Conservation (phyloP, 768 basidiomycete genomes). For the Suillus subalutaceus region DNA sequence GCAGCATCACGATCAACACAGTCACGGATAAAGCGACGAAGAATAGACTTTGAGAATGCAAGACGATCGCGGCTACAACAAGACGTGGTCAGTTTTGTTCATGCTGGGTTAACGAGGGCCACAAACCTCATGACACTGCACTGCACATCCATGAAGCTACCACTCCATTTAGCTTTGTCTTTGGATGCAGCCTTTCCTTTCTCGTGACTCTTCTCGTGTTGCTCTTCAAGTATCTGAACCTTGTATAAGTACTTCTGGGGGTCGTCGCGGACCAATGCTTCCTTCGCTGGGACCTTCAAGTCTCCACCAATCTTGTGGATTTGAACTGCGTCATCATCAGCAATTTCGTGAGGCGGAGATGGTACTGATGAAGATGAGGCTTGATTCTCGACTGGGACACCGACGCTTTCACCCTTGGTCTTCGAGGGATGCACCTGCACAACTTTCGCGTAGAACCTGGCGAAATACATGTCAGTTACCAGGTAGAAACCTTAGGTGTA, state of each 20-base stretch:
- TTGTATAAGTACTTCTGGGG: conserved; percentile 86
- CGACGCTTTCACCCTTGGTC: conserved; percentile 43
- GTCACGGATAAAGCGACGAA: conserved; percentile 94
- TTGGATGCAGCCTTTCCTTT: conserved; percentile 59
- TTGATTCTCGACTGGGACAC: conserved; percentile 33
- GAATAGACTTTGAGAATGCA: conserved; percentile 95
- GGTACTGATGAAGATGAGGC: conserved; percentile 49
- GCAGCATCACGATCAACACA: conserved; percentile 92
- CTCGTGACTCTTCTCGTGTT: conserved; percentile 67
- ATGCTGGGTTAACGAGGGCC: conserved; percentile 6
- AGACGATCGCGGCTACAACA: conserved; percentile 83
- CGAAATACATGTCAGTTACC: conserved; percentile 20
- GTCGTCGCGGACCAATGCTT: conserved; percentile 72
- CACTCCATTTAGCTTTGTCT: conserved; percentile 66
- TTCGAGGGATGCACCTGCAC: conserved; percentile 77
- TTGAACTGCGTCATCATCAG: conserved; percentile 51
- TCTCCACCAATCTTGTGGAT: conserved; percentile 77
- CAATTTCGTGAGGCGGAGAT: conserved; percentile 44
- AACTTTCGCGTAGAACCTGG: conserved; percentile 81
- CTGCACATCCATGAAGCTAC: conserved; percentile 82
- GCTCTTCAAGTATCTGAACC: conserved; percentile 81
- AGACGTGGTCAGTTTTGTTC: conserved; percentile 10
- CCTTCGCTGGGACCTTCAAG: conserved; percentile 73
- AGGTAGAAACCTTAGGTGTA: conserved; percentile 6
- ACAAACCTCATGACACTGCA: conserved; percentile 79